Conservation (phyloP, 2,329 filamentous ascomycete species). For the Ophiostoma ips region DNA sequence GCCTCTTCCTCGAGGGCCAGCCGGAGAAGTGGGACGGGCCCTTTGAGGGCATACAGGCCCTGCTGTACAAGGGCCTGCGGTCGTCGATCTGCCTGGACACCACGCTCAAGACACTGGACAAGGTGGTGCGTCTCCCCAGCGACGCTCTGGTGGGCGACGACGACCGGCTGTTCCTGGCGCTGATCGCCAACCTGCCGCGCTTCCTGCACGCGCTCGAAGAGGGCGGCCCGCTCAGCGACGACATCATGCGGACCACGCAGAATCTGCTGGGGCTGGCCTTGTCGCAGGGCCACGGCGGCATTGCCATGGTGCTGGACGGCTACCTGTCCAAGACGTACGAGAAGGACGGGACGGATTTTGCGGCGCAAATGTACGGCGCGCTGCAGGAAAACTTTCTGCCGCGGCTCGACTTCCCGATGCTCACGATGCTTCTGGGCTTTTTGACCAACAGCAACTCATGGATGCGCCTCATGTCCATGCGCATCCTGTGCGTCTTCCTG, state of each 20-base stretch:
- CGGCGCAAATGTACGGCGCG: conserved; percentile 58
- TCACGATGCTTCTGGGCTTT: conserved; percentile 83
- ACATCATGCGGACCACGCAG: conserved; percentile 49
- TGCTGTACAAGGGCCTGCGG: conserved; percentile 83
- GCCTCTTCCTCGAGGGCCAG: conserved; percentile 60
- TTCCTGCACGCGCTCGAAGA: conserved; percentile 71
- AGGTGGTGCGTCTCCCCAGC: conserved; percentile 63
- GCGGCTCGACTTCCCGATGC: conserved; percentile 64
- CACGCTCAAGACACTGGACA: conserved; percentile 64
- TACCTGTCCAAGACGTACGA: conserved; percentile 56
- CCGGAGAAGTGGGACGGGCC: conserved; percentile 77
- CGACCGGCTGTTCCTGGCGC: conserved; percentile 65
- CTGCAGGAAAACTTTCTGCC: conserved; percentile 68
- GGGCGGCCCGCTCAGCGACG: conserved; percentile 30
- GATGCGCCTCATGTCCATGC: conserved; percentile 90
- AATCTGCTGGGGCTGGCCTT: conserved; percentile 61
- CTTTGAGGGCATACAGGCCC: conserved; percentile 73
- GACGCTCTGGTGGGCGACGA: conserved; percentile 72
- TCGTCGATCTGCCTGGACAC: conserved; percentile 71
- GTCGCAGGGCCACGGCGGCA: conserved; percentile 49
- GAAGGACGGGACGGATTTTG: conserved; percentile 55
- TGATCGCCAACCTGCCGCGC: conserved; percentile 83
- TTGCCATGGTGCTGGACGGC: conserved; percentile 55
- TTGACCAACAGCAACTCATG: conserved; percentile 78
- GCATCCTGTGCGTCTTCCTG: conserved; percentile 70